Conservation (phyloP, 108 stramenopile species). For the Ochromonas danica region DNA sequence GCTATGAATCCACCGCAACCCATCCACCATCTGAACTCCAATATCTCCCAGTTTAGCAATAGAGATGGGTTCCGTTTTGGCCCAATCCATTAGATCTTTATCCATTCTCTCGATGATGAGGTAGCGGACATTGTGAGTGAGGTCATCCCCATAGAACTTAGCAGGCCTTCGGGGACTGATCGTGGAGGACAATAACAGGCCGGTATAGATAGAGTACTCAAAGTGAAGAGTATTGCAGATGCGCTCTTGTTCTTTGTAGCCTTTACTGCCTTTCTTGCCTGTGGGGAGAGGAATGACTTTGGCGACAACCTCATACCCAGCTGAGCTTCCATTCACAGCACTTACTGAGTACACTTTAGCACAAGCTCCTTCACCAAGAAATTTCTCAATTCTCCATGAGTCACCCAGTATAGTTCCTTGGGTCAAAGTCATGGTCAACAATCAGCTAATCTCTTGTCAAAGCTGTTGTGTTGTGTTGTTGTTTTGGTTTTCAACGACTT, state of each 20-base stretch:
- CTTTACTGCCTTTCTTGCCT: background rate
- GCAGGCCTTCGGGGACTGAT: background rate
- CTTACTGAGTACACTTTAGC: constrained; percentile 1
- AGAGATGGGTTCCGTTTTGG: background rate
- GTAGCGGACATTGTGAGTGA: background rate
- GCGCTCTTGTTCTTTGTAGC: background rate
- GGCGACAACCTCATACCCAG: background rate
- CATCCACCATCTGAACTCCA: constrained; percentile 19
- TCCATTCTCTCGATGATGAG: constrained; percentile 19
- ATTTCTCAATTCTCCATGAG: background rate
- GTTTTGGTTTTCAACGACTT: too few species aligned
- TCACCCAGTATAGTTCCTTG: background rate
- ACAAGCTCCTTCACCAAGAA: constrained; percentile 19
- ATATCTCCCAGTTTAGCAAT: background rate
- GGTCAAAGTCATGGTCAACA: too few species aligned
- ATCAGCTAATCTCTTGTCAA: too few species aligned
- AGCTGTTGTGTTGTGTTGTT: too few species aligned
- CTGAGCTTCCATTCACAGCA: background rate
- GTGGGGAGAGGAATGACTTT: background rate
- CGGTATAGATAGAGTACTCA: background rate
- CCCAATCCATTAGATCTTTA: background rate
- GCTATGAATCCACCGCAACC: background rate
- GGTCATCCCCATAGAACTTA: constrained; percentile 10
- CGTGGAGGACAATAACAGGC: background rate
- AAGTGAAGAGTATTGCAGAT: constrained; percentile 1